phyloP scores from a whole-genome alignment of 1,284 basidiomycete genomes.

The Psilocybe mexicana region DNA sequence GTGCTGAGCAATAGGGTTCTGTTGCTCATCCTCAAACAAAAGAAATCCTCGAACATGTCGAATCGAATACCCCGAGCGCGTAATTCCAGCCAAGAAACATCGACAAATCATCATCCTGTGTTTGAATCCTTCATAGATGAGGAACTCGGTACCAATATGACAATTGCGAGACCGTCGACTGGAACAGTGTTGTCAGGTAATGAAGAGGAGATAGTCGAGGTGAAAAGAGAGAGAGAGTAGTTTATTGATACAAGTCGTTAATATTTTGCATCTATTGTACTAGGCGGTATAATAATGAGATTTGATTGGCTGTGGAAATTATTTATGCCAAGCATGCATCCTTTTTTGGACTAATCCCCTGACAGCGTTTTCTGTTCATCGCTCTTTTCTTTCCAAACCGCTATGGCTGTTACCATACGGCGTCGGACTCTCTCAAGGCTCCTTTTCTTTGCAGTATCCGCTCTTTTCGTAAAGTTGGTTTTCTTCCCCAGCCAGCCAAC shows the following conservation, averaged over 20 bases:
- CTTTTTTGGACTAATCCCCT: conserved; percentile 5
- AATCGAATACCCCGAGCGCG: conserved; percentile 15
- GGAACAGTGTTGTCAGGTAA: conserved; percentile 7
- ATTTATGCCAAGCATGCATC: conserved; percentile 7
- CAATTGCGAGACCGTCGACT: conserved; percentile 8
- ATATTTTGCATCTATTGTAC: neutral
- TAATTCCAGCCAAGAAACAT: neutral
- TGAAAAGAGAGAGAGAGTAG: neutral
- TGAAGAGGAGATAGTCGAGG: conserved; percentile 4
- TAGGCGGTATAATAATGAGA: neutral
- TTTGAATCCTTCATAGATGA: conserved; percentile 27
- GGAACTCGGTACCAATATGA: conserved; percentile 24
- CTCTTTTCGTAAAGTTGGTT: conserved; percentile 42
- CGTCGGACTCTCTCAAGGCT: conserved; percentile 43
- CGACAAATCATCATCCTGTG: conserved; percentile 1
- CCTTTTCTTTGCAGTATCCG: conserved; percentile 28
- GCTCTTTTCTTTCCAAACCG: conserved; percentile 11
- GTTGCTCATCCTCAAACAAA: conserved; percentile 37
- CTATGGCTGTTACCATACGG: conserved; percentile 36
- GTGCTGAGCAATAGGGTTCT: conserved; percentile 43
- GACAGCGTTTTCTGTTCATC: conserved; percentile 1
- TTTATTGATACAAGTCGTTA: neutral
- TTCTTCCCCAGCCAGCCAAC: conserved; percentile 41
- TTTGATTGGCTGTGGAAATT: conserved; percentile 2
- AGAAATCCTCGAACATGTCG: conserved; percentile 19